Evolutionary conservation across 106 monocot genomes (phyloP).

Genomic region (Dendrobium chrysotoxum): DNA sequence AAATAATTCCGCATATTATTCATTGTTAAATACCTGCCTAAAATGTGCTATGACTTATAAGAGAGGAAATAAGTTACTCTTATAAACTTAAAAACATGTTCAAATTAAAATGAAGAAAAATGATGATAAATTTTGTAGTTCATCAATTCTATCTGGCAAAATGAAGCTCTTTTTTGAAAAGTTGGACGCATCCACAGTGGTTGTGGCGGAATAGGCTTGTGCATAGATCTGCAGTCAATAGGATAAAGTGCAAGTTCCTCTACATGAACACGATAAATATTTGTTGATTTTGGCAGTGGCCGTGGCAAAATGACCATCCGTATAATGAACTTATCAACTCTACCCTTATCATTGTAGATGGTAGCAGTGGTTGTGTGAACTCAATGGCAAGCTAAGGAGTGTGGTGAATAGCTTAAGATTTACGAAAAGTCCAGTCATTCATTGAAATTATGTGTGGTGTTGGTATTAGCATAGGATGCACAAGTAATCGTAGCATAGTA

Average conservation of each 20-base stretch:
- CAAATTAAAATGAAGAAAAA: too few species aligned
- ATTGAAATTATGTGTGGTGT: too few species aligned
- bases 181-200: background rate
- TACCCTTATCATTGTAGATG: background rate
- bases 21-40: background rate
- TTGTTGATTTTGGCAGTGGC: background rate
- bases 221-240: background rate
- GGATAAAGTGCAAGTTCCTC: background rate
- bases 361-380: too few species aligned
- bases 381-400: too few species aligned
- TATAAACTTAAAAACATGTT: background rate
- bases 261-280: background rate
- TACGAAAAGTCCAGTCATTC: too few species aligned
- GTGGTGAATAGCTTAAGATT: too few species aligned
- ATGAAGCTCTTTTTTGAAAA: too few species aligned
- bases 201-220: background rate
- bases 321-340: background rate
- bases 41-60: background rate
- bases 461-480: too few species aligned
- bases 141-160: too few species aligned
- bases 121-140: too few species aligned
- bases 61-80: background rate
- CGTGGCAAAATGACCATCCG: background rate
- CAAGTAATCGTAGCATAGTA: too few species aligned
- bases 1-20: too few species aligned